phyloP scores from a whole-genome alignment of 306 rosid genomes.

The Rosa rugosa region DNA sequence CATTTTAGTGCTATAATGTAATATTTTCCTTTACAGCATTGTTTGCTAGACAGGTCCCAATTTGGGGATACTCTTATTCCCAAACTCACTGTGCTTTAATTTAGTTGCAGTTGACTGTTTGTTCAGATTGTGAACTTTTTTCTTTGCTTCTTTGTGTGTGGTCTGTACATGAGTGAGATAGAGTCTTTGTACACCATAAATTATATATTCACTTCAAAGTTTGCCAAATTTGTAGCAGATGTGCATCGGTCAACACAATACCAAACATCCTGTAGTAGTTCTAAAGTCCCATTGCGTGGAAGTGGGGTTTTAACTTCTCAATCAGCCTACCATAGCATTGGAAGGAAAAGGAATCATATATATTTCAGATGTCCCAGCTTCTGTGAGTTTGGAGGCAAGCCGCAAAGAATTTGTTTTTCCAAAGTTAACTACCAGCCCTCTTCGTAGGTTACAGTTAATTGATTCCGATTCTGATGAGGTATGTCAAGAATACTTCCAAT shows the following conservation, averaged over 20 bases:
- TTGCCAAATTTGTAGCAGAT: slow-evolving; percentile 24
- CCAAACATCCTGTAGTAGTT: slow-evolving; percentile 58
- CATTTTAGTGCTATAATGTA: background rate
- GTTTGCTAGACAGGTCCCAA: background rate
- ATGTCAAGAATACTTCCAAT: slow-evolving; percentile 58
- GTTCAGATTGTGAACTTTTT: background rate
- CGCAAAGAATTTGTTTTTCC: slow-evolving; percentile 45
- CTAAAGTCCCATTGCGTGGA: slow-evolving; percentile 64
- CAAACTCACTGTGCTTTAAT: background rate
- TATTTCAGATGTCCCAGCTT: slow-evolving; percentile 37
- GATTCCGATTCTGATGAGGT: slow-evolving; percentile 75
- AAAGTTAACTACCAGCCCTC: slow-evolving; percentile 65
- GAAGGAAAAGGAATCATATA: slow-evolving; percentile 44
- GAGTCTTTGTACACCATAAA: background rate
- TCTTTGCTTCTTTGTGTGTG: background rate
- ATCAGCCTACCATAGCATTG: slow-evolving; percentile 33
- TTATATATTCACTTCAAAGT: background rate
- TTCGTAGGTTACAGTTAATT: slow-evolving; percentile 71
- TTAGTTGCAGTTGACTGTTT: background rate
- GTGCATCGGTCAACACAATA: slow-evolving; percentile 30
- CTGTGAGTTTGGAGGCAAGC: slow-evolving; percentile 35
- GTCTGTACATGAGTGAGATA: background rate
- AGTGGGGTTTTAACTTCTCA: slow-evolving; percentile 42
- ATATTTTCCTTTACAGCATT: background rate
- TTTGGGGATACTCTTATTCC: background rate